phyloP scores from a whole-genome alignment of 345 rosid genomes.

The Euphorbia pulcherrima region DNA sequence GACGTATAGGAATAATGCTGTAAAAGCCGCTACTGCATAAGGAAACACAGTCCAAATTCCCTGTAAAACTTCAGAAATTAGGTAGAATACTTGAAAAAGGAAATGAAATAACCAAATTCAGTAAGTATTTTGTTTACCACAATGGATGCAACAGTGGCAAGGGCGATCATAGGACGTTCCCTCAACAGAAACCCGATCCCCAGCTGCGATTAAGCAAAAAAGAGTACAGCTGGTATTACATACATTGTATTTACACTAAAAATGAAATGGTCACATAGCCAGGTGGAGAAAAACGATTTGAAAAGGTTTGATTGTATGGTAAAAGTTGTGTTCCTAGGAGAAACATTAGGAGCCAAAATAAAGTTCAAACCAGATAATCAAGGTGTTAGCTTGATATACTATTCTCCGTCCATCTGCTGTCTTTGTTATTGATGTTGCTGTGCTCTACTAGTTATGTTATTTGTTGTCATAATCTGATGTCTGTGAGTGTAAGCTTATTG shows the following conservation, averaged over 20 bases:
- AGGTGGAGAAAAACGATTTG: neutral
- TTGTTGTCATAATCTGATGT: neutral
- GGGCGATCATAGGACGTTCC: constrained; percentile 65
- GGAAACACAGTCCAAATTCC: constrained; percentile 84
- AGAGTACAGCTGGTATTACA: constrained; percentile 7
- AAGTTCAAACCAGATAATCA: neutral
- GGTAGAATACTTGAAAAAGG: constrained; percentile 1
- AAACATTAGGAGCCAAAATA: constrained; percentile 1
- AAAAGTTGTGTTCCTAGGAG: too few species aligned
- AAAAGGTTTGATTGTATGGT: too few species aligned
- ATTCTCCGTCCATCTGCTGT: too few species aligned
- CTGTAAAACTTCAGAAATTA: constrained; percentile 33
- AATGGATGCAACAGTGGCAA: constrained; percentile 73
- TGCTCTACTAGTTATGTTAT: too few species aligned
- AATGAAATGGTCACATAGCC: neutral
- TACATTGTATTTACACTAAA: neutral
- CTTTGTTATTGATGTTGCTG: too few species aligned
- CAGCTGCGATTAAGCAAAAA: constrained; percentile 40
- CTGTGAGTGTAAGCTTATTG: too few species aligned
- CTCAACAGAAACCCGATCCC: constrained; percentile 68
- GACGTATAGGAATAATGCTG: constrained; percentile 57
- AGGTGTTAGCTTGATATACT: neutral
- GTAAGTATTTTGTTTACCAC: constrained; percentile 47
- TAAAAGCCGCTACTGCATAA: constrained; percentile 60
- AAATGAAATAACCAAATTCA: neutral